Evolutionary conservation across 2,329 filamentous ascomycete species (phyloP), one percentile per base, ranked within the genome.

Genomic region (Sclerotinia subarctica): DNA sequence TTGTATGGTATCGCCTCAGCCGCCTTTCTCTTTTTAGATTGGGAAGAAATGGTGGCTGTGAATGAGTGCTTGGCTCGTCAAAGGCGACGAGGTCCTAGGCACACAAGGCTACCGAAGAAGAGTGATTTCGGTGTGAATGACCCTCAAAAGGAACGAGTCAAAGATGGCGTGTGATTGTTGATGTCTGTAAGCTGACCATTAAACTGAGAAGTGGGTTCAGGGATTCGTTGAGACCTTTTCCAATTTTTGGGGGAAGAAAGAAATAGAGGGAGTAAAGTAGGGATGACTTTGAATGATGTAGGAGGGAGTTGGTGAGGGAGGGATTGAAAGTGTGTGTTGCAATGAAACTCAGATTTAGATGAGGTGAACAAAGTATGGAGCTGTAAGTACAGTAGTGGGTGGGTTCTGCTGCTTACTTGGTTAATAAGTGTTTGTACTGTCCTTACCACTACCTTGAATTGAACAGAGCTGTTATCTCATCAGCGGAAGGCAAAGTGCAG

Each of bases 1-100:
- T 73, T 71, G 70, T 73, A 71, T 74, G 70, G 69, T 73, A 74
- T 75, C 73, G 74, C 80, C 78, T 83, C 82, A 77, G 78, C 78
- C 78, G 82, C 83, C 79, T 84, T 85, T 77, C 83, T 79, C 77
- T 85, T 85, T 74, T 79, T 83, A 68, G 79, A 79, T 77, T 77
- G 78, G 75, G 83, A 81, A 81, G 82, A 81, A 84, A 84, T 85
- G 78, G 79, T 85, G 83, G 73, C 74, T 70, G 58, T 64, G 64
- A 67, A 66, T 26, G 35, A 62, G 71, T 71, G 69, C 70, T 74
- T 65, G 46, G 74, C 70, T 74, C 71, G 71, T 73, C 71, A 71
- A 64, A 68, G 62, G 49, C 66, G 72, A 73, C 70, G 73, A 71
- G 70, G 69, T 68, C 72, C 69, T 68, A 73, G 70, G 73, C 72